Conservation (phyloP, 2,329 filamentous ascomycete species). For the Claviceps humidiphila region DNA sequence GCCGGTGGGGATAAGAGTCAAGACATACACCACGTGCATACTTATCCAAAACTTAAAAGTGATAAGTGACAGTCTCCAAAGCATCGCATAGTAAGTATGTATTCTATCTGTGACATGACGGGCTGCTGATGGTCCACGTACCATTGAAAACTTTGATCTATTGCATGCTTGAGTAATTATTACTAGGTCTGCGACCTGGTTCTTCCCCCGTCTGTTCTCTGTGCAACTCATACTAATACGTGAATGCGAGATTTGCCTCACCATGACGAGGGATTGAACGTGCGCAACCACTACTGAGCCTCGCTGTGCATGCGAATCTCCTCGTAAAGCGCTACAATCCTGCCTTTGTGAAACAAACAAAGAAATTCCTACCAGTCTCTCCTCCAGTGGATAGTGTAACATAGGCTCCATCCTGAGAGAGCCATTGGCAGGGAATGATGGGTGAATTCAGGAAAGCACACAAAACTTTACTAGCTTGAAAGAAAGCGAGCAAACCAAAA, state of each 20-base stretch:
- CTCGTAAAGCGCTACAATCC: not conserved
- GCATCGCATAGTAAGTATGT: not conserved
- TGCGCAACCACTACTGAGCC: not conserved
- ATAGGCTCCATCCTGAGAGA: not conserved
- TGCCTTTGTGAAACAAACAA: not conserved
- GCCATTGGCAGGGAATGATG: not conserved
- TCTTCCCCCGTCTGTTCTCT: not conserved
- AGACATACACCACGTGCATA: not conserved
- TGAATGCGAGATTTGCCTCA: conserved; percentile 1
- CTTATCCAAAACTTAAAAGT: not conserved
- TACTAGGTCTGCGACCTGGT: not conserved
- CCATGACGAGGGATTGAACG: not conserved
- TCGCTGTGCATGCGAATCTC: not conserved
- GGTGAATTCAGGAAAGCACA: not conserved
- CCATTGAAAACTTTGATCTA: not conserved
- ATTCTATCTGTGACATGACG: not conserved
- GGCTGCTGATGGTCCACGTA: not conserved
- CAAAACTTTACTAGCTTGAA: not conserved
- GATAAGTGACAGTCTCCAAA: not conserved
- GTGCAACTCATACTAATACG: not conserved
- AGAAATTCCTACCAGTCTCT: not conserved
- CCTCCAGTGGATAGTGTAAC: not conserved
- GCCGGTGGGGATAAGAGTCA: not conserved
- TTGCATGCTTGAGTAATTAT: conserved; percentile 1
- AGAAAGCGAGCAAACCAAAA: not conserved